Evolutionary conservation across 352 stramenopile species (phyloP).

Genomic region (Phytopythium oedochilum): DNA sequence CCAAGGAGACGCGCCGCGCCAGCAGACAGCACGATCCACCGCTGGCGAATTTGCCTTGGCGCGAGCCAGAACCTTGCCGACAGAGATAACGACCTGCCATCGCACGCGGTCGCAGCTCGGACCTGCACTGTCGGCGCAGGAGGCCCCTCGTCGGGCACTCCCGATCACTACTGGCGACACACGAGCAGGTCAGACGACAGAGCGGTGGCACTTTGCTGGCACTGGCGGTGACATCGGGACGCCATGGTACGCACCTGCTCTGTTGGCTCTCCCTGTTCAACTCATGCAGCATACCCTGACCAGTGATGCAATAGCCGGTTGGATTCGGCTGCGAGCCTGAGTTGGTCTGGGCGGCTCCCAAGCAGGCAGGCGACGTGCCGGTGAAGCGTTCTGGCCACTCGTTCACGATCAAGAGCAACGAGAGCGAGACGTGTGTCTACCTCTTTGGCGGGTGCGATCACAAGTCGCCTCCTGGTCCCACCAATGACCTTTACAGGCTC

Average conservation of each 20-base stretch:
- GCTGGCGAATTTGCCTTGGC: not conserved
- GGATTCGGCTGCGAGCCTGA: constrained; percentile 83
- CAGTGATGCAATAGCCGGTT: constrained; percentile 45
- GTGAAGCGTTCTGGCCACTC: constrained; percentile 94
- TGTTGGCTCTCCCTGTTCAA: not conserved
- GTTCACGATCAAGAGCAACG: constrained; percentile 87
- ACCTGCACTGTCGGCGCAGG: not conserved
- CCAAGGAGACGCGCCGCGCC: not conserved
- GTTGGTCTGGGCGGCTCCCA: constrained; percentile 85
- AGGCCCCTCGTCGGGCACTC: not conserved
- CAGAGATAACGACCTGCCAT: no score
- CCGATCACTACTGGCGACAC: not conserved
- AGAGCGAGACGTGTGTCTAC: constrained; percentile 65
- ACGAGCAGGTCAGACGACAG: not conserved
- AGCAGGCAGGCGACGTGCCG: constrained; percentile 91
- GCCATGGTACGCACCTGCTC: not conserved
- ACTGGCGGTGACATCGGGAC: not conserved
- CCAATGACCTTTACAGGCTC: constrained; percentile 92
- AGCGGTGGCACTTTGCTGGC: not conserved
- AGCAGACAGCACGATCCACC: not conserved
- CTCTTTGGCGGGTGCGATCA: constrained; percentile 91
- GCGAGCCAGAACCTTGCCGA: not conserved
- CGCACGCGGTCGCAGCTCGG: not conserved
- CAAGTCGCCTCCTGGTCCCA: constrained; percentile 89
- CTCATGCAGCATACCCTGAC: not conserved